phyloP scores from a whole-genome alignment of 352 stramenopile species.

The Phytopythium oedochilum region DNA sequence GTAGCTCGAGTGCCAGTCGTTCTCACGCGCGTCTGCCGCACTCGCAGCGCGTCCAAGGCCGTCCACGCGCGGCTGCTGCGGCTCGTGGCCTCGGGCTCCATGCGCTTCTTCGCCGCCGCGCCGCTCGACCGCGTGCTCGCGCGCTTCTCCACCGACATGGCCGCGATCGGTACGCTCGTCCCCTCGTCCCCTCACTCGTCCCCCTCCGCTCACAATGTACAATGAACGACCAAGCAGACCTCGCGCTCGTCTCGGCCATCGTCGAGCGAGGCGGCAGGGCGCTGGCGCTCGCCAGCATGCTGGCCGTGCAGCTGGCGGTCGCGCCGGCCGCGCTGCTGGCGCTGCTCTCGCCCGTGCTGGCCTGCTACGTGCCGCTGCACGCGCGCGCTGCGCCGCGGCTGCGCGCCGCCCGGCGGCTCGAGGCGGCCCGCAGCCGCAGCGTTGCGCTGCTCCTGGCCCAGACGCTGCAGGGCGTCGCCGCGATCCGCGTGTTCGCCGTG shows the following conservation, averaged over 20 bases:
- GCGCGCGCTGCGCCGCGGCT: conserved; percentile 63
- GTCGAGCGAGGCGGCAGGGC: conserved; percentile 41
- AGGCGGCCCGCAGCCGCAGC: conserved; percentile 65
- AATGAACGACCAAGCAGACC: conserved; percentile 18
- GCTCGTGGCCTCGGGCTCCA: conserved; percentile 62
- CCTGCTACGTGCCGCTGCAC: conserved; percentile 62
- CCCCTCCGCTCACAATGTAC: background rate
- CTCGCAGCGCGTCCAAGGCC: conserved; percentile 46
- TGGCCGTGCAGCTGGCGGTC: conserved; percentile 38
- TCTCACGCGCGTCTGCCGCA: too few species aligned
- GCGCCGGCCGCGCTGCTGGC: conserved; percentile 39
- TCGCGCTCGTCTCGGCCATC: conserved; percentile 46
- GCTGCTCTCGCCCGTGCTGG: conserved; percentile 58
- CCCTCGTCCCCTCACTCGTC: too few species aligned
- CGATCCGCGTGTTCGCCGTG: conserved; percentile 67
- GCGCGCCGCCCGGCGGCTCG: conserved; percentile 60
- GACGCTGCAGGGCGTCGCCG: conserved; percentile 72
- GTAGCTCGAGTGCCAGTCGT: too few species aligned
- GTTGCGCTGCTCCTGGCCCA: conserved; percentile 93
- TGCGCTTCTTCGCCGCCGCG: conserved; percentile 86
- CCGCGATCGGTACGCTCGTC: conserved; percentile 38
- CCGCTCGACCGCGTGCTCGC: conserved; percentile 77
- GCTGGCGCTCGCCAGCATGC: conserved; percentile 46
- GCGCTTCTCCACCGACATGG: conserved; percentile 71
- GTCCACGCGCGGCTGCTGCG: conserved; percentile 65